Evolutionary conservation across 208 protist genomes (phyloP).

Genomic region (Strigomonas culicis): DNA sequence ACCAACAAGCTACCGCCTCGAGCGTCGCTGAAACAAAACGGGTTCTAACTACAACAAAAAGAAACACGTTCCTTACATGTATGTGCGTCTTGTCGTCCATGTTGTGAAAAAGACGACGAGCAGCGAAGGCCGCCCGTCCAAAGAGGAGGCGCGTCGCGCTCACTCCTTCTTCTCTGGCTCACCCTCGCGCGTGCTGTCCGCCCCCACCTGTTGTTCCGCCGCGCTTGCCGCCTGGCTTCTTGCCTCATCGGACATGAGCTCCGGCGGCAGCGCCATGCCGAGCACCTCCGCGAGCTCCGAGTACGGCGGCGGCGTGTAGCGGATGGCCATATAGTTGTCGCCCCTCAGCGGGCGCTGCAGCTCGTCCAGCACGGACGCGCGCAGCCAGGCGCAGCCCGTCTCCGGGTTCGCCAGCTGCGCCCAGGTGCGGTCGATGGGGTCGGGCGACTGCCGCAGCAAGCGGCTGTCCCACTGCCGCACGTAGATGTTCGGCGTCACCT

Average conservation of each 20-base stretch:
- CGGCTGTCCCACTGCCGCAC: conserved; percentile 78
- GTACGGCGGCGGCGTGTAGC: conserved; percentile 88
- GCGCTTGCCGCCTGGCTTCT: conserved; percentile 10
- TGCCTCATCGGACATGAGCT: conserved; percentile 3
- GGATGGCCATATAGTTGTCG: conserved; percentile 77
- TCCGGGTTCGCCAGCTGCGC: conserved; percentile 68
- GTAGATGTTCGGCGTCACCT: conserved; percentile 69
- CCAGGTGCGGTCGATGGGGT: conserved; percentile 88
- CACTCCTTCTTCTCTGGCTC: not conserved
- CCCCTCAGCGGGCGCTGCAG: conserved; percentile 81
- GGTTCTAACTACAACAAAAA: too few relatives aligned
- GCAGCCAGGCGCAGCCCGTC: conserved; percentile 89
- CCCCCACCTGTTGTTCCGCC: not conserved
- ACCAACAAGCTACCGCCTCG: too few relatives aligned
- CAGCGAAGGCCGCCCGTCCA: too few relatives aligned
- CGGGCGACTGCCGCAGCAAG: conserved; percentile 81
- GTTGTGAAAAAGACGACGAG: too few relatives aligned
- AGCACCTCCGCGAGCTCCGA: conserved; percentile 27
- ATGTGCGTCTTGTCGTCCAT: too few relatives aligned
- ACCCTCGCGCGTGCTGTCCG: not conserved
- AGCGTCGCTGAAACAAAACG: too few relatives aligned
- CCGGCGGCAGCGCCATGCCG: not conserved
- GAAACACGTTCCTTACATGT: too few relatives aligned
- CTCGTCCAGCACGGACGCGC: conserved; percentile 66
- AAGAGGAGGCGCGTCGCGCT: too few relatives aligned